These are phyloP conservation scores for Aspergillus vadensis DNA, from an alignment of 2,329 filamentous ascomycete species.

Conservation along the genomic window DNA sequence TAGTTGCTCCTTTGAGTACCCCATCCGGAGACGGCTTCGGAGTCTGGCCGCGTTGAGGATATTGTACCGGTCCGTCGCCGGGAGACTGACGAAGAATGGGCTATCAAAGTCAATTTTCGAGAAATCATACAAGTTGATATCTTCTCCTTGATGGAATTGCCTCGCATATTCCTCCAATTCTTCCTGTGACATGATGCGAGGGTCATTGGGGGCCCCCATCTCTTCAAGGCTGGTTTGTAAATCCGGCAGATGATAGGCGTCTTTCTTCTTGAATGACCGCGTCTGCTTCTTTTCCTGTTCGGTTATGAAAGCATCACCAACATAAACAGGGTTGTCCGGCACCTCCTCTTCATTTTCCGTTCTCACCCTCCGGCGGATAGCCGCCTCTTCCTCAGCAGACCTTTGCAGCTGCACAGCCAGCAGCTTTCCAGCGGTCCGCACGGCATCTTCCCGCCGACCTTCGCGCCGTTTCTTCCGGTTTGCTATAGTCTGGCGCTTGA, in stretches of 20 bases:
- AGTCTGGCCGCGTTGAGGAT: conserved; percentile 92
- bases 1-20: conserved; percentile 91
- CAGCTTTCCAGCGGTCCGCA: conserved; percentile 84
- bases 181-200: conserved; percentile 92
- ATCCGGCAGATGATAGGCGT: conserved; percentile 93
- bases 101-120: conserved; percentile 98
- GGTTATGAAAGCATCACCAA: conserved; percentile 83
- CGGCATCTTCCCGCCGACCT: conserved; percentile 88
- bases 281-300: conserved; percentile 71
- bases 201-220: conserved; percentile 89
- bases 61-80: conserved; percentile 89
- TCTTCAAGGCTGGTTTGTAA: conserved; percentile 74
- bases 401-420: conserved; percentile 93
- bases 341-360: conserved; percentile 62
- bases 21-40: conserved; percentile 88
- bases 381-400: conserved; percentile 79
- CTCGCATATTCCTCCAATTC: conserved; percentile 91
- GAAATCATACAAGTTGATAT: conserved; percentile 88
- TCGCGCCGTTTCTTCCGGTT: conserved; percentile 77
- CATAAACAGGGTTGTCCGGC: conserved; percentile 78
- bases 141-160: conserved; percentile 89
- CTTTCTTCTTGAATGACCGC: conserved; percentile 83
- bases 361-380: conserved; percentile 58
- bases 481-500: conserved; percentile 90
- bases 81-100: conserved; percentile 90